Conservation (phyloP, 2,329 filamentous ascomycete genomes). For the Epichloe sibirici region DNA sequence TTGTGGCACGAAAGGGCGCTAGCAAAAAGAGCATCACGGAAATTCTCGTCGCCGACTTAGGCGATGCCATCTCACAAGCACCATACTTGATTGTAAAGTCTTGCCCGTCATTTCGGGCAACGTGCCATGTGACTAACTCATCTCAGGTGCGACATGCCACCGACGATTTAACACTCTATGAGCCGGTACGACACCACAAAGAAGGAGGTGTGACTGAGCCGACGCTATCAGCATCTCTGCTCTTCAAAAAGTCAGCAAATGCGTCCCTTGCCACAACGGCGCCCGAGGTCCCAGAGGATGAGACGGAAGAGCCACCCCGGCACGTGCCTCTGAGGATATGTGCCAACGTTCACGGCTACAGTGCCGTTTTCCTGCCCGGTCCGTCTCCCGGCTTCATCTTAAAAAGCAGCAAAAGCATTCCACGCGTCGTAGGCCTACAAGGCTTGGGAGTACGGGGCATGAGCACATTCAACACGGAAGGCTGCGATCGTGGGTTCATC, state of each 20-base stretch:
- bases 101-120: too few species aligned
- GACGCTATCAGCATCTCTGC: conserved; percentile 43
- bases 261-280: conserved; percentile 49
- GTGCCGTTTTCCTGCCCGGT: conserved; percentile 72
- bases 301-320: conserved; percentile 32
- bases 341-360: conserved; percentile 61
- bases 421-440: conserved; percentile 62
- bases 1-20: conserved; percentile 54
- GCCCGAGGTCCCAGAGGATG: conserved; percentile 36
- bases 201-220: conserved; percentile 23
- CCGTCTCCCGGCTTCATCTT: conserved; percentile 69
- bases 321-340: conserved; percentile 45
- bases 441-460: conserved; percentile 58
- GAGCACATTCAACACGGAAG: conserved; percentile 63
- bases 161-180: conserved; percentile 79
- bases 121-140: too few species aligned
- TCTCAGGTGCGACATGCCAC: conserved; percentile 55
- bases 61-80: conserved; percentile 55
- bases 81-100: conserved; percentile 70
- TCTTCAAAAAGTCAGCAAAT: conserved; percentile 67
- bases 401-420: conserved; percentile 65
- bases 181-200: conserved; percentile 50
- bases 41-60: conserved; percentile 72
- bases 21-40: conserved; percentile 66
- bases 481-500: conserved; percentile 71